Evolutionary conservation across 768 basidiomycete species (phyloP).

Genomic region (Lyophyllum shimeji): DNA sequence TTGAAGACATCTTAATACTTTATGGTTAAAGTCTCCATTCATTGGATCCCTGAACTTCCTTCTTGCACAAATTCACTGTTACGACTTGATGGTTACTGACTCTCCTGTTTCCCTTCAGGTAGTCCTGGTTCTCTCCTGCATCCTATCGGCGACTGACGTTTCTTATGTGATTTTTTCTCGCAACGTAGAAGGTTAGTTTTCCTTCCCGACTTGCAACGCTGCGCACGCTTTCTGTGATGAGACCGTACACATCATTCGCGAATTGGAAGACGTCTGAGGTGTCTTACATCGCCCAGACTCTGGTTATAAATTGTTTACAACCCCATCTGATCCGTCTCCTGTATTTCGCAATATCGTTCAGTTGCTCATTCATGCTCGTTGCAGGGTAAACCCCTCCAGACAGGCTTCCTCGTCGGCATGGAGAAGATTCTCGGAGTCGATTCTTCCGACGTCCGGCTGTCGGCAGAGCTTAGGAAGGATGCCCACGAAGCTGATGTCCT

Average conservation of each 20-base stretch:
- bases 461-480: slow-evolving; percentile 37
- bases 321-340: slow-evolving; percentile 58
- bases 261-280: slow-evolving; percentile 56
- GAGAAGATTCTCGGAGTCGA: slow-evolving; percentile 67
- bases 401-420: slow-evolving; percentile 80
- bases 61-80: slow-evolving; percentile 8
- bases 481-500: slow-evolving; percentile 61
- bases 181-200: slow-evolving; percentile 39
- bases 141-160: slow-evolving; percentile 15
- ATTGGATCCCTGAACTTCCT: slow-evolving; percentile 22
- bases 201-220: background rate
- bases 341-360: slow-evolving; percentile 2
- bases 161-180: background rate
- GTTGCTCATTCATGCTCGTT: slow-evolving; percentile 2
- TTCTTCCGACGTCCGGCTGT: slow-evolving; percentile 14
- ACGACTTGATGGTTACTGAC: slow-evolving; percentile 16
- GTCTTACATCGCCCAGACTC: slow-evolving; percentile 59
- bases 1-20: slow-evolving; percentile 67
- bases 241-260: slow-evolving; percentile 65
- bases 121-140: slow-evolving; percentile 3
- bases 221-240: slow-evolving; percentile 42
- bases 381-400: slow-evolving; percentile 70
- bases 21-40: slow-evolving; percentile 62
- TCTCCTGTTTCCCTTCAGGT: slow-evolving; percentile 19
- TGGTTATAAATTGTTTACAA: slow-evolving; percentile 63